Percentiles rank a stretch among this genome's conserved stretches.
These are phyloP conservation scores for Rhizodiscina lignyota DNA, from an alignment of 495 filamentous ascomycete species.

Conservation along the genomic window DNA sequence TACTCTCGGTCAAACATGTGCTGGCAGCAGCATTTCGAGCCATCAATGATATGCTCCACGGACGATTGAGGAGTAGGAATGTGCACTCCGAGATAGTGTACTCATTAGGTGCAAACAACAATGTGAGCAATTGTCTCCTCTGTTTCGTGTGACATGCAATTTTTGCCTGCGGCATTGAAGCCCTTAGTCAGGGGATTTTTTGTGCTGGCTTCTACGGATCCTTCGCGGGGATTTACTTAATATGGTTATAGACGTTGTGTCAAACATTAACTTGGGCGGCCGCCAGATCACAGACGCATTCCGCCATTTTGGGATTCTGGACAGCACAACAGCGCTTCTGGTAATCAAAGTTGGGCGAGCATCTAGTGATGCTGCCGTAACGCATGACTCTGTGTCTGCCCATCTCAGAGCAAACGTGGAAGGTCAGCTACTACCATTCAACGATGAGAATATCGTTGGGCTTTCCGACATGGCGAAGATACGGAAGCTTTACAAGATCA, in stretches of 20 bases:
- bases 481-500: constrained; percentile 70
- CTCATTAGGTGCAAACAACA: constrained; percentile 66
- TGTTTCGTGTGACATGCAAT: background rate
- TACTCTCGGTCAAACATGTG: constrained; percentile 52
- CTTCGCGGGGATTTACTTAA: constrained; percentile 3
- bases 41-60: constrained; percentile 43
- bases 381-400: constrained; percentile 26
- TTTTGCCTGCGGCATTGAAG: background rate
- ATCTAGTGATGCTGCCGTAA: constrained; percentile 7
- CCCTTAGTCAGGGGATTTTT: background rate
- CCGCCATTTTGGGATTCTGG: constrained; percentile 64
- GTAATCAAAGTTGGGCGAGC: constrained; percentile 49
- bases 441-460: constrained; percentile 39
- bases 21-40: constrained; percentile 68
- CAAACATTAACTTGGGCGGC: constrained; percentile 2
- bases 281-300: constrained; percentile 80
- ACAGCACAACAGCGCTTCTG: constrained; percentile 51
- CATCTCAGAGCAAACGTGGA: constrained; percentile 48
- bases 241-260: background rate
- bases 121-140: constrained; percentile 33
- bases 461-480: constrained; percentile 52
- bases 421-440: constrained; percentile 43
- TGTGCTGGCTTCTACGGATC: background rate
- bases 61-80: constrained; percentile 59
- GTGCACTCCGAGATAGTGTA: constrained; percentile 90